phyloP scores from a whole-genome alignment of 1,139 yeast species.

The Diutina sp. region DNA sequence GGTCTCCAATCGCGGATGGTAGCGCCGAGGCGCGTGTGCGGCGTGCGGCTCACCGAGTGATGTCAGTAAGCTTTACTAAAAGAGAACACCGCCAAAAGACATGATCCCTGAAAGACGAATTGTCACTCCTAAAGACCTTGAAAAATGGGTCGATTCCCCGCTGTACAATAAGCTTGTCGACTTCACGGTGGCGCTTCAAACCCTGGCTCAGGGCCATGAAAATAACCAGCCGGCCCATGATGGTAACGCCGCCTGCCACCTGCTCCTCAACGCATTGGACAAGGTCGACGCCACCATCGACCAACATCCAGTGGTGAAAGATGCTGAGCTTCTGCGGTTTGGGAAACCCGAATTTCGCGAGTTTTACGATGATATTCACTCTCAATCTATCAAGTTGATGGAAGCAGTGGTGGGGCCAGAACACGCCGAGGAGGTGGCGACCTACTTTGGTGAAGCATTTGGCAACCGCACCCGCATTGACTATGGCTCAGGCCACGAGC shows the following conservation, averaged over 20 bases:
- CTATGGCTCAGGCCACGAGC: constrained; percentile 95
- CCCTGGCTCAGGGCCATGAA: constrained; percentile 55
- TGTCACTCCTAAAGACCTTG: constrained; percentile 47
- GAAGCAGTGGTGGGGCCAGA: background rate
- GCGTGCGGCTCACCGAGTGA: background rate
- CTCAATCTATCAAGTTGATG: background rate
- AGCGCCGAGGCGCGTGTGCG: background rate
- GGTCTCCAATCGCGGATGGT: background rate
- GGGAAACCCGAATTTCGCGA: constrained; percentile 85
- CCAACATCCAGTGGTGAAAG: constrained; percentile 54
- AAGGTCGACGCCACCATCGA: constrained; percentile 32
- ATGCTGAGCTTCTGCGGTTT: constrained; percentile 63
- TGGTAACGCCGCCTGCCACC: constrained; percentile 16
- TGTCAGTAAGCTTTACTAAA: no score
- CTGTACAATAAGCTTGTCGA: constrained; percentile 37
- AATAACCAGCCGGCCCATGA: constrained; percentile 26
- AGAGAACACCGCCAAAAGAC: background rate
- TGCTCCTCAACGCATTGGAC: constrained; percentile 29
- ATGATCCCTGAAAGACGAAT: constrained; percentile 20
- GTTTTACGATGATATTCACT: constrained; percentile 63
- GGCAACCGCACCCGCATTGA: constrained; percentile 83
- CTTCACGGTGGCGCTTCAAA: constrained; percentile 49
- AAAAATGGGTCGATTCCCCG: constrained; percentile 42
- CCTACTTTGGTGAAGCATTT: constrained; percentile 61
- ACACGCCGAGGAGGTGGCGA: constrained; percentile 23